These are phyloP conservation scores for Marasmius fiardii DNA, from an alignment of 1,284 basidiomycete genomes.

Conservation along the genomic window DNA sequence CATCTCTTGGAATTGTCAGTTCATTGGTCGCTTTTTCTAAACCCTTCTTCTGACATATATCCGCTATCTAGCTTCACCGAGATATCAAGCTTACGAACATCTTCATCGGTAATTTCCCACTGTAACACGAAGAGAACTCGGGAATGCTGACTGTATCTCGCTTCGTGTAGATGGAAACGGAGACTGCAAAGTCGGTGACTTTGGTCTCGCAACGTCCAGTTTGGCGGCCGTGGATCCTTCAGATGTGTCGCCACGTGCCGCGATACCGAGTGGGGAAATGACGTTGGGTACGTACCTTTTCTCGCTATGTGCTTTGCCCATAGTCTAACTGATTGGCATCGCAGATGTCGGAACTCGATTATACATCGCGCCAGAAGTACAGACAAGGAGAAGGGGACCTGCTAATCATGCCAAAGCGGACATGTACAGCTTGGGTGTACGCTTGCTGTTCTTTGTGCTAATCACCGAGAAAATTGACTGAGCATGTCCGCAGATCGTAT, in stretches of 20 bases:
- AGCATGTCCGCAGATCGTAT: slow-evolving; percentile 66
- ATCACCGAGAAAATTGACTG: slow-evolving; percentile 1
- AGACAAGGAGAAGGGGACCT: slow-evolving; percentile 58
- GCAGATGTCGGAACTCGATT: slow-evolving; percentile 88
- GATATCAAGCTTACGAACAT: slow-evolving; percentile 94
- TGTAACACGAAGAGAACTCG: neutral
- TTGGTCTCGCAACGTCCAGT: slow-evolving; percentile 87
- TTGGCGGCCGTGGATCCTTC: slow-evolving; percentile 72
- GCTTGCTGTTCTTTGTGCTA: slow-evolving; percentile 21
- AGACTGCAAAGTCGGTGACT: slow-evolving; percentile 94
- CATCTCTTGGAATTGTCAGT: slow-evolving; percentile 77
- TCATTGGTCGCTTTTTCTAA: neutral
- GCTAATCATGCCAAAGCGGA: slow-evolving; percentile 86
- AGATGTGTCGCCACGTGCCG: slow-evolving; percentile 47
- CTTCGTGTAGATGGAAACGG: slow-evolving; percentile 69
- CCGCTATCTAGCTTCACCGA: slow-evolving; percentile 63
- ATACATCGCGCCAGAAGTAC: slow-evolving; percentile 91
- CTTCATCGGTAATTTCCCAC: slow-evolving; percentile 66
- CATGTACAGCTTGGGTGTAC: slow-evolving; percentile 89
- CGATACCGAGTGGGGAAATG: slow-evolving; percentile 58
- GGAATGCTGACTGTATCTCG: neutral
- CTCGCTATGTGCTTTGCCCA: neutral
- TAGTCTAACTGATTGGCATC: neutral
- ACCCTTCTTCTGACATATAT: slow-evolving; percentile 10
- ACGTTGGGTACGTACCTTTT: slow-evolving; percentile 54